Percentiles rank a stretch among this genome's conserved stretches.
Conservation (phyloP, 2,329 filamentous ascomycete genomes). For the Huntiella bhutanensis region DNA sequence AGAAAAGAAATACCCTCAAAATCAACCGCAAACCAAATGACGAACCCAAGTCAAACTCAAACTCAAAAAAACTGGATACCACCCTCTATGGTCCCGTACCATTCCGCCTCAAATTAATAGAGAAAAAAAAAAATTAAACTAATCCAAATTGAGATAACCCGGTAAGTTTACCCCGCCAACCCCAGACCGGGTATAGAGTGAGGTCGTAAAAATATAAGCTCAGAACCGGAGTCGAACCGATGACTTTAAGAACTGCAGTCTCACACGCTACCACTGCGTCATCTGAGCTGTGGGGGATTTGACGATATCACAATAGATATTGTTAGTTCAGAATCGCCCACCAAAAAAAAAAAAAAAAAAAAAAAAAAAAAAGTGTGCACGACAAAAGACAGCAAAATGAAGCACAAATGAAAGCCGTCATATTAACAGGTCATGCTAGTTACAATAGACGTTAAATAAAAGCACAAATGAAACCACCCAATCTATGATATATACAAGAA, state of each 20-base stretch:
- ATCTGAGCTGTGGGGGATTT: constrained; percentile 3
- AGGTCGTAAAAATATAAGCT: constrained; percentile 1
- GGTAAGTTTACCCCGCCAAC: not conserved
- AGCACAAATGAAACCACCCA: not conserved
- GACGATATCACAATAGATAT: not conserved
- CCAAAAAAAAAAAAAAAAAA: not conserved
- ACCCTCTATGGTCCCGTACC: not conserved
- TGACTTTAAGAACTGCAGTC: constrained; percentile 11
- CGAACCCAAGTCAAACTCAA: not conserved
- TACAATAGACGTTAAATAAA: not conserved
- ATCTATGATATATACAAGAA: not conserved
- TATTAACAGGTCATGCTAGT: not conserved
- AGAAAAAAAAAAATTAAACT: not conserved
- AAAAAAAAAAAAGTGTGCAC: not conserved
- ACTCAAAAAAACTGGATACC: not conserved
- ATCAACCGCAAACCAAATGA: constrained; percentile 1
- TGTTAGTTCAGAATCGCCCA: not conserved
- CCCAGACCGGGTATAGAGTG: not conserved
- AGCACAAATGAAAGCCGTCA: not conserved
- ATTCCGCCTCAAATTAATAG: not conserved
- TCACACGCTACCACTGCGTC: constrained; percentile 10
- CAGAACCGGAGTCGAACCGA: constrained; percentile 10
- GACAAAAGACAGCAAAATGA: not conserved
- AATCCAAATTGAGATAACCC: not conserved
- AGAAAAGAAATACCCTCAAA: not conserved